Evolutionary conservation across 352 stramenopile species (phyloP), one percentile per base, ranked within the genome.

Genomic region (Phytophthora podocarpi): DNA sequence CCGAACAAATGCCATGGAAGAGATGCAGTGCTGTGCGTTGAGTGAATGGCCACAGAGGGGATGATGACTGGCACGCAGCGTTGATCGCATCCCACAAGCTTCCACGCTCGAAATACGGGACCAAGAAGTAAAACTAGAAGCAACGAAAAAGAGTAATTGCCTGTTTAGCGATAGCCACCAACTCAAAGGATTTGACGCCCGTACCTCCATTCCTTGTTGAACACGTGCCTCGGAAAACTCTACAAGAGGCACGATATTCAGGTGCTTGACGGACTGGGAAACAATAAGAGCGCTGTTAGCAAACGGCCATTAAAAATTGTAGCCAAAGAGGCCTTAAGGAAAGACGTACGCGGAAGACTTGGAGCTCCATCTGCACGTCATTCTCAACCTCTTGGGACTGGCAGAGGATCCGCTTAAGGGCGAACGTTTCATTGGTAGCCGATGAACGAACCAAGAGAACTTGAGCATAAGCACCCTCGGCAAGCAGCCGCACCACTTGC

Each of bases 51-150:
- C 85, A 96, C 10, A 92, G 60, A 43, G 82, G 80, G 11, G 82
- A 90, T 15, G 80, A 89, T 34, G 89, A 91, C 31, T 89, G 71
- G 36, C 54, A 63, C 15, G 82, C 85, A 18, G 70, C 53, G 11
- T 81, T 52, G 34, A 96, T 93, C 12, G 78, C 76, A 55, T 96
- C 85, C 76, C 78, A 92, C 35, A 96, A 63, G 36, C 76, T 95
- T 18, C 89, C 89, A 13, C 85, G 81, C 41, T 94, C 87, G 57
- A 94, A 93, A 53, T 83, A 95, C 6, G 89, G 87, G 52, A 94
- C 83, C 26, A 96, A 70, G 42, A 93, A 95, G 66, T 90, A 89
- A 50, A 82, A 93, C 79, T 94, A 66, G 21, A 4, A 42, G 27
- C 34, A 57, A 28, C 7, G 8, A 49, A 35, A 32, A 37, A 16